Base-by-base conservation (phyloP, 2,329 filamentous ascomycete species). In the Colletotrichum sojae region DNA sequence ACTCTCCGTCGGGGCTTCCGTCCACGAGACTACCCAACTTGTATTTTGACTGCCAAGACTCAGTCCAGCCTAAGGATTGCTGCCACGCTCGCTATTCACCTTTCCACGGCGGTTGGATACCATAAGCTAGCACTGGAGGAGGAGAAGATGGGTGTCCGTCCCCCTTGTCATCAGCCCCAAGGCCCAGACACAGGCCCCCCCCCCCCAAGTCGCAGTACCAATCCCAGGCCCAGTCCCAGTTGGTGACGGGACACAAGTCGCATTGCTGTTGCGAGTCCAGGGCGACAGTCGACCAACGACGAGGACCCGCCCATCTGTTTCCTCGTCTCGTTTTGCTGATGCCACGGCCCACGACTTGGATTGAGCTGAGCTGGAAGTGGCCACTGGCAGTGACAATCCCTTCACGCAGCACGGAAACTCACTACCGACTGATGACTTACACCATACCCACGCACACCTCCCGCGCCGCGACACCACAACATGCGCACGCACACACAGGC, bases 391-490 rank as follows among this genome's bases (percentile, higher is more conserved):
- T 69, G 66, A 55, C 66, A 60, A 55, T 65, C 61, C 54, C 48
- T 62, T 43, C 57, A 57, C 49, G 39, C n/a, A 10, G 15, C 20
- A 63, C 48, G n/a, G 36, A 27, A 53, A 61, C 60, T 63, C 51
- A 55, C 60, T 63, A 46, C 43, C 40, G 59, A 64, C 60, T 54
- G 53, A 64, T 49, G 53, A 68, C 60, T 64, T 68, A 64, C 53
- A 68, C 60, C 22, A 56, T 51, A 60, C 49, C 43, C 40, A 69
- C 71, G 54, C 73, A 72, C 58, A 67, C 75, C 73, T 63, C 70
- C 67, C 67, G 71, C 69, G 25, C 64, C 70, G 40, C 64, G 72
- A 49, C 58, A 31, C 59, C 43, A 46, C 64, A 70, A 66, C 56
- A 51, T 45, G 15, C 40, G 13, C 56, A 57, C 55, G 20, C 55